Percentiles rank a stretch among this genome's conserved stretches.
Evolutionary conservation across 2,329 filamentous ascomycete species (phyloP).

Genomic region (Aspergillus sp.): DNA sequence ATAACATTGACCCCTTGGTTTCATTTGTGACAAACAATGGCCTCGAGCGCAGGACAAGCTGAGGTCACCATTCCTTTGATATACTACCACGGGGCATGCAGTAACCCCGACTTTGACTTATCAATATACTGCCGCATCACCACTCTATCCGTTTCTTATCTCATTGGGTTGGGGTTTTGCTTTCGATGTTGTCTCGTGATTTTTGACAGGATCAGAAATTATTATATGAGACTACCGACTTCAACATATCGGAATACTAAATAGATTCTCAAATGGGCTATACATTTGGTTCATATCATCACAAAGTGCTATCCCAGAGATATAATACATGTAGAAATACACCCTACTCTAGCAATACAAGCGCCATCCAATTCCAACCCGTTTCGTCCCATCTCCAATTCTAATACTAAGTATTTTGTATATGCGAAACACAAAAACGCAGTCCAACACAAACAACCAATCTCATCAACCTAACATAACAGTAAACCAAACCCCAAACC

Average conservation of each 20-base stretch:
- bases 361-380: no score
- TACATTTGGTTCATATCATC: neutral
- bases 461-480: neutral
- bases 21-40: conserved; percentile 2
- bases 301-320: neutral
- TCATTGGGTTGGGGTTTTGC: neutral
- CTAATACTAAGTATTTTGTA: no score
- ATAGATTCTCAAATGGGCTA: neutral
- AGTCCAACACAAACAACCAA: neutral
- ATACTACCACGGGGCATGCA: conserved; percentile 8
- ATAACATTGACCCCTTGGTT: conserved; percentile 1
- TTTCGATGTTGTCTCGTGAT: neutral
- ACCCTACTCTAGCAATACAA: neutral
- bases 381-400: no score
- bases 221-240: neutral
- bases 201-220: conserved; percentile 8
- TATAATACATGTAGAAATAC: neutral
- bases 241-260: conserved; percentile 6
- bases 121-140: conserved; percentile 9
- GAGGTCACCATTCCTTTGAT: conserved; percentile 2
- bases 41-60: neutral
- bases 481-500: neutral
- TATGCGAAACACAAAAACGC: neutral
- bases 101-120: conserved; percentile 4
- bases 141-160: conserved; percentile 3